phyloP scores from a whole-genome alignment of 306 rosid genomes.

The Prosopis cineraria region DNA sequence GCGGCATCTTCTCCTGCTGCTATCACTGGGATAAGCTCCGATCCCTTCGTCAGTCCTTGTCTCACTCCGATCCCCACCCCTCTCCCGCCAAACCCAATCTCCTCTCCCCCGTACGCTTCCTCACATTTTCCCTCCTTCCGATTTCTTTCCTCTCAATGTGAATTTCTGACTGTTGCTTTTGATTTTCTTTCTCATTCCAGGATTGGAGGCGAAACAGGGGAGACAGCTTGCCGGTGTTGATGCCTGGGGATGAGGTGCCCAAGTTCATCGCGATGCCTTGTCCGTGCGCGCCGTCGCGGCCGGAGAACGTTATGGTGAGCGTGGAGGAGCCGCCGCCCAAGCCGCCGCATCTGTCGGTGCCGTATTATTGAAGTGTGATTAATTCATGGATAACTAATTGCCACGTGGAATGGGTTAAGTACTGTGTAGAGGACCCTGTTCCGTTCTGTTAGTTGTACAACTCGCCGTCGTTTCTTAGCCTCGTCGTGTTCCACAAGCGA shows the following conservation, averaged over 20 bases:
- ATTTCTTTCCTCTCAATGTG: background rate
- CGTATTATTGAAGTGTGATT: constrained; percentile 43
- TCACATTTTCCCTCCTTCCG: too few relatives aligned
- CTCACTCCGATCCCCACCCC: constrained; percentile 40
- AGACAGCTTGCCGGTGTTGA: constrained; percentile 76
- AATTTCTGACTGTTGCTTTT: background rate
- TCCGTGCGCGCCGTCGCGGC: constrained; percentile 63
- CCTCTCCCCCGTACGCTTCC: constrained; percentile 41
- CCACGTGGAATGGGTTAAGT: background rate
- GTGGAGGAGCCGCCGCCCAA: constrained; percentile 54
- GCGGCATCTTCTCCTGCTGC: constrained; percentile 96
- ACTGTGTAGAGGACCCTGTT: too few relatives aligned
- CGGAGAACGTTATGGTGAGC: constrained; percentile 42
- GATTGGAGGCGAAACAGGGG: constrained; percentile 44
- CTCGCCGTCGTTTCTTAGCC: background rate
- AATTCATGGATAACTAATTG: background rate
- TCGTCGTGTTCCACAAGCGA: background rate
- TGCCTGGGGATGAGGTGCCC: constrained; percentile 86
- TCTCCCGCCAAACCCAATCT: constrained; percentile 53
- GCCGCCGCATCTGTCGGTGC: constrained; percentile 60
- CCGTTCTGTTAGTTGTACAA: background rate
- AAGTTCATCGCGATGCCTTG: constrained; percentile 93
- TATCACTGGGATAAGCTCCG: constrained; percentile 97
- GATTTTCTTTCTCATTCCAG: constrained; percentile 25
- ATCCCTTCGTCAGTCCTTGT: constrained; percentile 61